Base-by-base conservation (phyloP, 208 protist species). In the Entamoeba nuttalli region DNA sequence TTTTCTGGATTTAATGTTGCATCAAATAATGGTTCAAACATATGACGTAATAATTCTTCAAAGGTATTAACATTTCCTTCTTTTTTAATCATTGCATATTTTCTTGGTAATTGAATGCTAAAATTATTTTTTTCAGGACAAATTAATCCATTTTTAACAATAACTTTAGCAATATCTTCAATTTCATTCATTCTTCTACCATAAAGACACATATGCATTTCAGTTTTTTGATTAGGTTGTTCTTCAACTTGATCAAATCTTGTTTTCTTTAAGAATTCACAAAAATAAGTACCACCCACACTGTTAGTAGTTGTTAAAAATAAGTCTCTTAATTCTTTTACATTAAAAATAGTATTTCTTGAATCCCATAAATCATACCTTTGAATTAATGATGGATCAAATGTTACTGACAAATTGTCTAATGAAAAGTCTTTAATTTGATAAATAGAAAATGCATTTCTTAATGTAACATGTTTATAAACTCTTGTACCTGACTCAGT, bases 1-100 rank as follows among this genome's bases (percentile, higher is more conserved):
- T 98, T 97, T 1, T 96, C 96, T 19, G 99, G 99, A 96, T 99
- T 98, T 41, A 98, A 96, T 4, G 95, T 94, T 48, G 98, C 99
- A 95, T 99, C 98, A 97, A 99, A 99, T 4, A 99, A 97, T 5
- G 99, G 99, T 95, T 98, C 96, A 97, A 99, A 99, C 35, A 96
- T 98, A 96, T 99, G 99, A 95, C 98, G 97, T 19, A 99, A 96
- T 94, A 99, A 98, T 95, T 99, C 97, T 35, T 98, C 97, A 96
- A 99, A 99, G 95, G 96, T 98, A 48, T n/a, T 52, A 44, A 97
- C 25, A 25, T n/a, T 48, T n/a, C 95, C 95, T 19, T 51, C 93
- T 48, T 93, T 94, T 41, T 93, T 52, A 94, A 96, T 96, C 21
- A 97, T 62, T 48, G 95, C 52, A 95, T 96, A 97, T 53, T 97